These are phyloP conservation scores for Globisporangium spiculum DNA, from an alignment of 352 stramenopile genomes.

Conservation along the genomic window DNA sequence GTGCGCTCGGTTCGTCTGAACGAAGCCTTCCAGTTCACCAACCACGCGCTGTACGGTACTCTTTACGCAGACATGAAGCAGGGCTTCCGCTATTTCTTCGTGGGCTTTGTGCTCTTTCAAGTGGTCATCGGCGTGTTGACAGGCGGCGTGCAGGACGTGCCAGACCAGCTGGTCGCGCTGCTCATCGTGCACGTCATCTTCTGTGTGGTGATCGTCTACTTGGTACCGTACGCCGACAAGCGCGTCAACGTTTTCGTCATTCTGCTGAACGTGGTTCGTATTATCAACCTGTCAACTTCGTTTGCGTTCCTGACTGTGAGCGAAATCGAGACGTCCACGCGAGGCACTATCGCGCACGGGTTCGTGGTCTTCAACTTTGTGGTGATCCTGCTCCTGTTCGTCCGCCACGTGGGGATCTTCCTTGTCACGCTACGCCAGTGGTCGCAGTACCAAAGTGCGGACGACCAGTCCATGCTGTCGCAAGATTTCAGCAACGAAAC, in stretches of 20 bases:
- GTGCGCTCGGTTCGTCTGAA: constrained; percentile 37
- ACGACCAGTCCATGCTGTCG: constrained; percentile 12
- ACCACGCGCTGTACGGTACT: constrained; percentile 51
- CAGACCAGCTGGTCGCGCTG: constrained; percentile 50
- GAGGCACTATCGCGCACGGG: constrained; percentile 38
- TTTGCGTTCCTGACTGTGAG: constrained; percentile 60
- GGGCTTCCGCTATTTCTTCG: constrained; percentile 61
- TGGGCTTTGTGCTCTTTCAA: constrained; percentile 46
- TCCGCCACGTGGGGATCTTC: constrained; percentile 58
- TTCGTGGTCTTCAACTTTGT: constrained; percentile 63
- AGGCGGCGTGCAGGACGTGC: constrained; percentile 38
- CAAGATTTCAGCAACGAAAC: constrained; percentile 5
- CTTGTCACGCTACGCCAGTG: constrained; percentile 47
- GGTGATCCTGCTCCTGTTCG: constrained; percentile 54
- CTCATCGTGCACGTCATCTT: constrained; percentile 54
- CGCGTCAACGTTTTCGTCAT: constrained; percentile 36
- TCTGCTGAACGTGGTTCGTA: constrained; percentile 36
- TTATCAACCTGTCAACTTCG: constrained; percentile 50
- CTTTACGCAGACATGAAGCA: constrained; percentile 60
- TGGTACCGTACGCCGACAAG: constrained; percentile 45
- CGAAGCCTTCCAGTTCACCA: constrained; percentile 41
- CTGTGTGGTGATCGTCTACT: constrained; percentile 40
- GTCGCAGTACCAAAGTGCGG: constrained; percentile 17
- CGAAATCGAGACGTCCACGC: constrained; percentile 30
- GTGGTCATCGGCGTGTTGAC: constrained; percentile 47